Evolutionary conservation across 768 basidiomycete species (phyloP).

Genomic region (Hebeloma cylindrosporum): DNA sequence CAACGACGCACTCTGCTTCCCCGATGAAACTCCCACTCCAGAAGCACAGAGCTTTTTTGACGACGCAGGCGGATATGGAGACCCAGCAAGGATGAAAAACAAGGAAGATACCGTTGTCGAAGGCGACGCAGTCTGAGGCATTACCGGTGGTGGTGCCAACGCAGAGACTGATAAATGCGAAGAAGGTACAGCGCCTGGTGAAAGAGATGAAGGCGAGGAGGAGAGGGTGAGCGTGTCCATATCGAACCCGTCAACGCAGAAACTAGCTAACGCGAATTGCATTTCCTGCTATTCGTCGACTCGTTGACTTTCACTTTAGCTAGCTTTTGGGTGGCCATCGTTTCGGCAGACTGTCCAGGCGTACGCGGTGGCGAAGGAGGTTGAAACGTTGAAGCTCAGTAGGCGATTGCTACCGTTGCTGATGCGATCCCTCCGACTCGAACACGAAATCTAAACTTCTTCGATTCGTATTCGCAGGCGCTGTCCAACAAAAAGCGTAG

Average conservation of each 20-base stretch:
- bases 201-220: not conserved
- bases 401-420: too few species aligned
- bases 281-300: too few species aligned
- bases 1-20: conserved; percentile 23
- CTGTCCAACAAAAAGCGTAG: not conserved
- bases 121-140: conserved; percentile 10
- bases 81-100: conserved; percentile 16
- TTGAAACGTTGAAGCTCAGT: conserved; percentile 29
- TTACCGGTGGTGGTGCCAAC: not conserved
- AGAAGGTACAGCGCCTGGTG: not conserved
- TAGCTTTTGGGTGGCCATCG: too few species aligned
- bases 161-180: not conserved
- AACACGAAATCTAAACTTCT: too few species aligned
- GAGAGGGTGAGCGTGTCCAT: not conserved
- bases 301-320: too few species aligned
- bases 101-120: conserved; percentile 14
- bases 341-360: conserved; percentile 6
- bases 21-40: too few species aligned
- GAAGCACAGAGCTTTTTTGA: conserved; percentile 1
- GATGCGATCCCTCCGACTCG: too few species aligned
- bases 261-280: not conserved
- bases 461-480: conserved; percentile 2
- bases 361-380: conserved; percentile 28
- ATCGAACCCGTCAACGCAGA: conserved; percentile 4
- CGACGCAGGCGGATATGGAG: conserved; percentile 11